phyloP scores from a whole-genome alignment of 768 basidiomycete species.

The Suillus americanus region DNA sequence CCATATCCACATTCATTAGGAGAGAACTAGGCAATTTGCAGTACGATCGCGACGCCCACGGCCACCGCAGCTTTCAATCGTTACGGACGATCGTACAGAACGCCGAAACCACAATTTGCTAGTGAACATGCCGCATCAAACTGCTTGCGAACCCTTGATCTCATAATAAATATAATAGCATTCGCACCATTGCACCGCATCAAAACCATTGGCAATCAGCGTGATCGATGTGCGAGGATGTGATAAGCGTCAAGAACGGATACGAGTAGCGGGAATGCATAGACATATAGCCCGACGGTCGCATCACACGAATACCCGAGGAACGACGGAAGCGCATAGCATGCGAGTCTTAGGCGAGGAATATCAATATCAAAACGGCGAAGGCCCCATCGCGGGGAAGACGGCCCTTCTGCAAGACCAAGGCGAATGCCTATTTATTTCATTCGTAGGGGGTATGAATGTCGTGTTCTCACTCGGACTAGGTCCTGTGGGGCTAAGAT shows the following conservation, averaged over 20 bases:
- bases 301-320: slow-evolving; percentile 1
- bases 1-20: neutral
- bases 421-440: neutral
- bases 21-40: neutral
- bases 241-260: neutral
- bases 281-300: neutral
- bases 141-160: neutral
- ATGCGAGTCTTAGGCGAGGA: slow-evolving; percentile 2
- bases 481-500: neutral
- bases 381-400: neutral
- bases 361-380: neutral
- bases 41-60: neutral
- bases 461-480: neutral
- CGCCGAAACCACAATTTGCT: neutral
- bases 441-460: neutral
- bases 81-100: neutral
- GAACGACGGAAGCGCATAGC: slow-evolving; percentile 1
- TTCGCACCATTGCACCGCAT: neutral
- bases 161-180: neutral
- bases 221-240: neutral
- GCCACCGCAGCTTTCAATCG: neutral
- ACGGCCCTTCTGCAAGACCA: neutral
- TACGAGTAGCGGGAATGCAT: neutral
- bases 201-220: neutral
- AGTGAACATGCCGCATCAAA: neutral